Conservation (phyloP, 768 basidiomycete species). For the Rhodotorula taiwanensis region DNA sequence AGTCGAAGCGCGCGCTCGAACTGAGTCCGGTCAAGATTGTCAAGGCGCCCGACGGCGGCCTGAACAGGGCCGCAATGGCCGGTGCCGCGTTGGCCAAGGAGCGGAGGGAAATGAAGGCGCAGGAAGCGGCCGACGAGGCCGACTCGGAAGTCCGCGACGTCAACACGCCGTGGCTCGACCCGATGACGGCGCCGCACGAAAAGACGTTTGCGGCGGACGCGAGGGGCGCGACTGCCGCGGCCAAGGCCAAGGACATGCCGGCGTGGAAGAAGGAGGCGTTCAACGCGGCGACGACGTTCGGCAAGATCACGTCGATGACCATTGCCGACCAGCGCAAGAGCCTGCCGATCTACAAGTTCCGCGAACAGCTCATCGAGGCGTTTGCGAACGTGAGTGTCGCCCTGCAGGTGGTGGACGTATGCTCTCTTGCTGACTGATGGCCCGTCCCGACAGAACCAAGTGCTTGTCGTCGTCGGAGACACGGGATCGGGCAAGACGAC, state of each 20-base stretch:
- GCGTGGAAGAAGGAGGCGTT: conserved; percentile 87
- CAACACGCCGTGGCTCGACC: conserved; percentile 93
- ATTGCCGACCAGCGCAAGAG: conserved; percentile 89
- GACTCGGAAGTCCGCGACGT: conserved; percentile 93
- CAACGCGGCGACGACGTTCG: conserved; percentile 93
- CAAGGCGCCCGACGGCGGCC: conserved; percentile 94
- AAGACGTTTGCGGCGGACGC: conserved; percentile 89
- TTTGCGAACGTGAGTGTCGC: conserved; percentile 69
- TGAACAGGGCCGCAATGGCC: conserved; percentile 90
- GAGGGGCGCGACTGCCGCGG: conserved; percentile 57
- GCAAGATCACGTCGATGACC: conserved; percentile 78
- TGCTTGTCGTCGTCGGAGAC: conserved; percentile 95
- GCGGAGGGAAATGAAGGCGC: conserved; percentile 83
- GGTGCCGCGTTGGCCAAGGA: conserved; percentile 92
- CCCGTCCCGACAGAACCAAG: conserved; percentile 96
- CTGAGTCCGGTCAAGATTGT: conserved; percentile 96
- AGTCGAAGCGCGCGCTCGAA: conserved; percentile 90
- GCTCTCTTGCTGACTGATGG: conserved; percentile 5
- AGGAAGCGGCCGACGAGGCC: conserved; percentile 87
- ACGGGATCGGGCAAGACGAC: conserved; percentile 99
- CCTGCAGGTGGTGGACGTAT: too few relatives aligned
- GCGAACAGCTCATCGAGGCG: conserved; percentile 80
- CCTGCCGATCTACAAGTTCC: conserved; percentile 90
- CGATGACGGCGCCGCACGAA: conserved; percentile 84
- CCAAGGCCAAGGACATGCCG: conserved; percentile 72